These are phyloP conservation scores for Stephania japonica DNA, from an alignment of 164 flowering plant genomes.

Conservation along the genomic window DNA sequence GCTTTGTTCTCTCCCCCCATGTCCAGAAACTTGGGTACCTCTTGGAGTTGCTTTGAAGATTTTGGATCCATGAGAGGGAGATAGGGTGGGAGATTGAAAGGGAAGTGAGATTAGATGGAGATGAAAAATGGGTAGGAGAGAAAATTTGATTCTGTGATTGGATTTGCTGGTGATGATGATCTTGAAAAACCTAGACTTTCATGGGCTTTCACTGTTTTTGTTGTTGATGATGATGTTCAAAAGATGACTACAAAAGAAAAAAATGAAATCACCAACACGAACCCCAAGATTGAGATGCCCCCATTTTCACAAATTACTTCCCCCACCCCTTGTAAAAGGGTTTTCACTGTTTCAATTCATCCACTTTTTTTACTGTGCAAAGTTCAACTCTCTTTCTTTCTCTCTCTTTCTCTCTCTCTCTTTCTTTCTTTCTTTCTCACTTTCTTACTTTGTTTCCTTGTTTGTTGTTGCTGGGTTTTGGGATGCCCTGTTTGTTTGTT, in stretches of 20 bases:
- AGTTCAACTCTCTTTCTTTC: background rate
- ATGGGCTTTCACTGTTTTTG: conserved; percentile 47
- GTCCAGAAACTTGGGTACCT: conserved; percentile 37
- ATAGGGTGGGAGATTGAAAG: too few relatives aligned
- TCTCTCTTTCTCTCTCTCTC: background rate
- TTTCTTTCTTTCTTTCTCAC: background rate
- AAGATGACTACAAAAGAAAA: conserved; percentile 19
- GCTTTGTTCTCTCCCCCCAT: conserved; percentile 37
- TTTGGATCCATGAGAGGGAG: conserved; percentile 52
- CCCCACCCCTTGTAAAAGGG: background rate
- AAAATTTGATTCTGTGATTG: conserved; percentile 21
- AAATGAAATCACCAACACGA: conserved; percentile 11
- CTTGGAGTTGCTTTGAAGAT: conserved; percentile 36
- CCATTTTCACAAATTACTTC: conserved; percentile 4
- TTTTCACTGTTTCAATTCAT: background rate
- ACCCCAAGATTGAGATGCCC: conserved; percentile 9
- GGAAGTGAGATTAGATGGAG: conserved; percentile 12
- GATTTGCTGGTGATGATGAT: conserved; percentile 38
- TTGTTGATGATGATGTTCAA: conserved; percentile 8
- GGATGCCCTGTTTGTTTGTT: conserved; percentile 10
- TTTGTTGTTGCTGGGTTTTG: too few relatives aligned
- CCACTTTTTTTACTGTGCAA: background rate
- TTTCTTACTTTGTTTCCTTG: background rate
- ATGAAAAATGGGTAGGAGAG: background rate
- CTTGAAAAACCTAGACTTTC: conserved; percentile 35